These are phyloP conservation scores for Phallus indusiatus DNA, from an alignment of 768 basidiomycete genomes.

Conservation along the genomic window DNA sequence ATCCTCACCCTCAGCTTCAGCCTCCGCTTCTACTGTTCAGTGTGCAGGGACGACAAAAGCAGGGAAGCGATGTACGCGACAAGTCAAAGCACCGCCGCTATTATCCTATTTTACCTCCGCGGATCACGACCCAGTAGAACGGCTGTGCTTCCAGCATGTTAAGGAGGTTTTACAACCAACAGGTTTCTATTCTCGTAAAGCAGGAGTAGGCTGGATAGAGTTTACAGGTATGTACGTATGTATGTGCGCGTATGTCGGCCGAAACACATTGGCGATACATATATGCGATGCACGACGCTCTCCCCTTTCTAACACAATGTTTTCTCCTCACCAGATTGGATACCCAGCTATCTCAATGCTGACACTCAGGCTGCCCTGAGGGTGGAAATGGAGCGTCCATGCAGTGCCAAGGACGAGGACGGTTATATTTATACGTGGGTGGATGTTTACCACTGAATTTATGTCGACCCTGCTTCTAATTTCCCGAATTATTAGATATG, in stretches of 20 bases:
- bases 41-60: conserved; percentile 60
- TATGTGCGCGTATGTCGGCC: no score
- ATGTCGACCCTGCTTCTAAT: not conserved
- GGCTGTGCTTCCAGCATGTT: conserved; percentile 60
- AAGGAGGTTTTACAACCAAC: conserved; percentile 41
- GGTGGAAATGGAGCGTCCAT: conserved; percentile 41
- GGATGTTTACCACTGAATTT: not conserved
- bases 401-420: conserved; percentile 46
- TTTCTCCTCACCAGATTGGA: conserved; percentile 45
- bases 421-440: conserved; percentile 75
- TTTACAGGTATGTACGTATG: conserved; percentile 46
- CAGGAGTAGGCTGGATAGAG: conserved; percentile 38
- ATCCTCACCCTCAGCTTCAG: conserved; percentile 15
- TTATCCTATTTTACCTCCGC: conserved; percentile 22
- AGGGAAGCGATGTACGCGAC: conserved; percentile 51
- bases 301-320: conserved; percentile 9
- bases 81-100: conserved; percentile 35
- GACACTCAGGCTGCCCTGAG: conserved; percentile 52
- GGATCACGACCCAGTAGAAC: conserved; percentile 25
- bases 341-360: conserved; percentile 51
- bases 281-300: not conserved
- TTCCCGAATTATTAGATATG: conserved; percentile 9
- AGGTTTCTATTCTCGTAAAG: conserved; percentile 49
- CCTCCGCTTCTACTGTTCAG: conserved; percentile 26
- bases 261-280: no score